A percentile compares a stretch with the other conserved stretches of the same genome.
Conservation (phyloP, 768 basidiomycete genomes). For the Cytidiella melzeri region DNA sequence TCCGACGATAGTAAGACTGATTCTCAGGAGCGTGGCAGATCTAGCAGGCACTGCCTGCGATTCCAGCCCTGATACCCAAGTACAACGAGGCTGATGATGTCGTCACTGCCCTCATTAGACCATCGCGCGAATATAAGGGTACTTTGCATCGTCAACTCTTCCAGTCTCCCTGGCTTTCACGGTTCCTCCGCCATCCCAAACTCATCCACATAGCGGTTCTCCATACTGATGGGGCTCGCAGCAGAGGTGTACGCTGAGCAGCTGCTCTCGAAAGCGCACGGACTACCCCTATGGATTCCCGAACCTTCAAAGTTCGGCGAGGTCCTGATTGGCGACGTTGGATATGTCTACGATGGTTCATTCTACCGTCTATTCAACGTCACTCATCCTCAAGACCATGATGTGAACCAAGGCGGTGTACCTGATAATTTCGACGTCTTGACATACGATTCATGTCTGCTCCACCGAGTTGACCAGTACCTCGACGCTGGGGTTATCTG, state of each 20-base stretch:
- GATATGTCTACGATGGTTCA: conserved; percentile 6
- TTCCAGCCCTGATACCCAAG: no score
- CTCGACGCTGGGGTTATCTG: not conserved
- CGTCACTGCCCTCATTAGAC: no score
- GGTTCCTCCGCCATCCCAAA: no score
- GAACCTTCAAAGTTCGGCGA: conserved; percentile 4
- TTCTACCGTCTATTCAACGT: conserved; percentile 13
- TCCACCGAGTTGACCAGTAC: not conserved
- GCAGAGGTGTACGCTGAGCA: conserved; percentile 3
- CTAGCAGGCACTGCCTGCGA: no score
- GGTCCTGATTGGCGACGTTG: conserved; percentile 15
- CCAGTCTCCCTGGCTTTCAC: no score
- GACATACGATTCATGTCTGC: not conserved
- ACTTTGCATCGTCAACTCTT: no score
- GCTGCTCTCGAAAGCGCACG: not conserved
- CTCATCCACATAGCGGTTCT: no score
- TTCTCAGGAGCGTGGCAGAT: no score
- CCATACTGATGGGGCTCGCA: not conserved
- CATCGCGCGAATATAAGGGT: no score
- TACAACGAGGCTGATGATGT: no score
- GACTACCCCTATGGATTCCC: conserved; percentile 13
- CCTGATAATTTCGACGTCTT: conserved; percentile 8
- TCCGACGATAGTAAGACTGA: no score
- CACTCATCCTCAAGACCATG: not conserved
- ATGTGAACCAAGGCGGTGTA: not conserved